Percentiles rank a stretch among this genome's conserved stretches.
Conservation (phyloP, 305 asterid species). For the Striga hermonthica region DNA sequence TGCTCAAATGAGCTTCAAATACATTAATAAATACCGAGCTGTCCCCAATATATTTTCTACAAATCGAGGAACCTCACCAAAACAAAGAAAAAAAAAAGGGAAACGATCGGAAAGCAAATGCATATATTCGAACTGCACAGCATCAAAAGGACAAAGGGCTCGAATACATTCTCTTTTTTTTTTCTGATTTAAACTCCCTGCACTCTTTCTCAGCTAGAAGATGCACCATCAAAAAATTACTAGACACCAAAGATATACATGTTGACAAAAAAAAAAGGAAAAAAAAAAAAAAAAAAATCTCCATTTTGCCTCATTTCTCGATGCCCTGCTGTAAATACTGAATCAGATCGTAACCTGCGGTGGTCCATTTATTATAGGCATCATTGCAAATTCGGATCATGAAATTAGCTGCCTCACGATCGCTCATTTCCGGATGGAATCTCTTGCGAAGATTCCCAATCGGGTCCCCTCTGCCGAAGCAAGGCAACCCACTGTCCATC, state of each 20-base stretch:
- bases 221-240: constrained; percentile 15
- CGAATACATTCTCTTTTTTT: background rate
- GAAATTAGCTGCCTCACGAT: constrained; percentile 93
- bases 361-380: constrained; percentile 94
- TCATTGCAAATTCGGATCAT: constrained; percentile 87
- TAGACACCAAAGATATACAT: constrained; percentile 32
- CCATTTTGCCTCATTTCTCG: constrained; percentile 56
- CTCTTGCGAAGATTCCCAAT: constrained; percentile 95
- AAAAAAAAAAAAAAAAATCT: background rate
- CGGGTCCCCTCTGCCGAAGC: constrained; percentile 99
- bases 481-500: constrained; percentile 96
- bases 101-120: background rate
- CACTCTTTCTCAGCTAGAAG: constrained; percentile 31
- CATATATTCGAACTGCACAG: constrained; percentile 1
- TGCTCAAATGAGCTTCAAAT: constrained; percentile 3
- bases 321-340: constrained; percentile 97
- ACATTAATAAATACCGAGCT: constrained; percentile 19
- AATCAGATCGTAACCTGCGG: constrained; percentile 93
- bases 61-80: constrained; percentile 16
- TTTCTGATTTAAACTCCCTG: constrained; percentile 3
- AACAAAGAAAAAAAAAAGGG: too few relatives aligned
- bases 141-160: background rate
- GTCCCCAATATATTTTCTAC: constrained; percentile 33
- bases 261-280: background rate
- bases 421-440: constrained; percentile 95